Evolutionary conservation across 208 protist species (phyloP).

Genomic region (Leishmania tarentolae): DNA sequence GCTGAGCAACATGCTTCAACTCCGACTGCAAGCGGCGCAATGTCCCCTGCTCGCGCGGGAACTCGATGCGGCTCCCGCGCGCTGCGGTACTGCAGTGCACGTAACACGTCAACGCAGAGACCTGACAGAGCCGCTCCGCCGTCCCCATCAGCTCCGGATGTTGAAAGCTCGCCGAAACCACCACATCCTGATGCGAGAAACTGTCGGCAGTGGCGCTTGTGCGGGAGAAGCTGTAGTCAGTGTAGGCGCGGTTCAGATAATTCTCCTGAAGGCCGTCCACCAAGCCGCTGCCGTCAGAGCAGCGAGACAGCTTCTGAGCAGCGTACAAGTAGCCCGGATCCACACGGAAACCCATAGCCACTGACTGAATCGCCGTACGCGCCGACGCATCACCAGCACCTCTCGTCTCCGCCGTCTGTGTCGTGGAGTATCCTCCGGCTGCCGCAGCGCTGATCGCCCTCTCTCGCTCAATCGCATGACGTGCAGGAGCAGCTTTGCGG

Average conservation of each 20-base stretch:
- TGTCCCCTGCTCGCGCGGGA: conserved; percentile 47
- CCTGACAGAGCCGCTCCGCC: conserved; percentile 51
- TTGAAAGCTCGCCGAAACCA: conserved; percentile 40
- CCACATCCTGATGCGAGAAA: conserved; percentile 65
- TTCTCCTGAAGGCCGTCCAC: conserved; percentile 81
- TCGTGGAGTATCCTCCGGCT: background rate
- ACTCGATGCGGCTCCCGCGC: conserved; percentile 33
- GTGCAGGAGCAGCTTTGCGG: conserved; percentile 19
- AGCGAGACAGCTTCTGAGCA: conserved; percentile 37
- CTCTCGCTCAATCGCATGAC: conserved; percentile 28
- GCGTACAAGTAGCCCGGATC: conserved; percentile 76
- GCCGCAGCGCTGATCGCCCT: conserved; percentile 12
- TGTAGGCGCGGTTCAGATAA: conserved; percentile 65
- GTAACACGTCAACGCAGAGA: conserved; percentile 54
- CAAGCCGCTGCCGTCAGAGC: conserved; percentile 35
- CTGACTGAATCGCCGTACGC: background rate
- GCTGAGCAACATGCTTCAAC: conserved; percentile 34
- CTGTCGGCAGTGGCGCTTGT: conserved; percentile 46
- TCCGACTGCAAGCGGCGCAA: conserved; percentile 38
- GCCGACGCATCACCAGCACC: background rate
- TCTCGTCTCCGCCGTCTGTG: background rate
- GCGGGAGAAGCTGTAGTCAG: conserved; percentile 64
- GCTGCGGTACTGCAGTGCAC: conserved; percentile 48
- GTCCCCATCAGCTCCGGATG: conserved; percentile 33
- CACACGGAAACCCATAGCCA: conserved; percentile 65